phyloP scores from a whole-genome alignment of 768 basidiomycete species.

The Russula virescens region DNA sequence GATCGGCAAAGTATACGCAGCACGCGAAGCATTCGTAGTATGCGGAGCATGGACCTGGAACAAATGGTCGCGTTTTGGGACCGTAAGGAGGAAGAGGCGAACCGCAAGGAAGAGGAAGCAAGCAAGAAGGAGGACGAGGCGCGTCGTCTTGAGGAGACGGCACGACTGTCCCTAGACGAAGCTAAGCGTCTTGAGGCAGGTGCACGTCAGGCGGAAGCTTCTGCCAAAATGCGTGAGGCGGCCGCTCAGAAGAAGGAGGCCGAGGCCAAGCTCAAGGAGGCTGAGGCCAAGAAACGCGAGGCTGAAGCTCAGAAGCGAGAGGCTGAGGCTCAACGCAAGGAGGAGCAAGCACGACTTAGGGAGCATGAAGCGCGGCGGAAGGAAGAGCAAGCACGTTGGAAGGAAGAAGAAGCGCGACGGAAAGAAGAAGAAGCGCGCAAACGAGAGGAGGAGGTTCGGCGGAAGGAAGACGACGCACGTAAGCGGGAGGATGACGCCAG shows the following conservation, averaged over 20 bases:
- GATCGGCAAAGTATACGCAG: conserved; percentile 19
- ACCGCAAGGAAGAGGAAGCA: conserved; percentile 29
- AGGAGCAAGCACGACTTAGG: conserved; percentile 29
- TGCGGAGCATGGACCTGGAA: conserved; percentile 23
- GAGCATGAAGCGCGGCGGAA: conserved; percentile 32
- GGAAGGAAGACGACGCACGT: conserved; percentile 32
- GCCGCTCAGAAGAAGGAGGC: conserved; percentile 21
- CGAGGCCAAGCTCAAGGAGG: conserved; percentile 25
- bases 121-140: conserved; percentile 26
- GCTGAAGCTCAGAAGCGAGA: conserved; percentile 33
- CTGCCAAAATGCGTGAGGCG: conserved; percentile 24
- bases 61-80: conserved; percentile 22
- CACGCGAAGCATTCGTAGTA: conserved; percentile 15
- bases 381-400: conserved; percentile 27
- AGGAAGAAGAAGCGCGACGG: conserved; percentile 32
- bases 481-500: conserved; percentile 35
- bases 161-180: conserved; percentile 22
- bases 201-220: conserved; percentile 26
- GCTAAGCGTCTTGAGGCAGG: conserved; percentile 24
- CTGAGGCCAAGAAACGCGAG: conserved; percentile 31
- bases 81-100: conserved; percentile 28
- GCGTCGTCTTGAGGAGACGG: conserved; percentile 26
- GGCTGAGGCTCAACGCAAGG: conserved; percentile 32
- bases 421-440: conserved; percentile 29
- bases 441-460: conserved; percentile 30